A percentile compares a stretch with the other conserved stretches of the same genome.
These are phyloP conservation scores for Penicillium pancosmium DNA, from an alignment of 495 filamentous ascomycete species.

Conservation along the genomic window DNA sequence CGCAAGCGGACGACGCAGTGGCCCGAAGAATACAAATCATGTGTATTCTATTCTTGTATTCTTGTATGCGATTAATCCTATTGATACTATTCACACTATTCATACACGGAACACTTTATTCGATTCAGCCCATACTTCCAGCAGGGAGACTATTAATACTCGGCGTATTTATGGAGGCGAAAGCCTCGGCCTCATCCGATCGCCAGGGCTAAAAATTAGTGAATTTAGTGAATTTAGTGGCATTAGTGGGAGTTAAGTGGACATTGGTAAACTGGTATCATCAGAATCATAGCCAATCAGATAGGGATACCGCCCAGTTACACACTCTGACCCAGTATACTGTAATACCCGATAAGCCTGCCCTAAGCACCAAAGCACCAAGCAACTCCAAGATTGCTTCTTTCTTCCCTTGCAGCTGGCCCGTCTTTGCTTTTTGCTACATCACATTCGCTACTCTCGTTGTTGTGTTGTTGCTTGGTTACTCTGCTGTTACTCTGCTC, in stretches of 20 bases:
- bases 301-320: not conserved
- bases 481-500: not conserved
- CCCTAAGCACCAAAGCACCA: not conserved
- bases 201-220: too few species aligned
- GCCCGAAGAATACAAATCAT: not conserved
- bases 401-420: conserved; percentile 4
- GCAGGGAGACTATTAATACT: too few species aligned
- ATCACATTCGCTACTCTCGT: conserved; percentile 21
- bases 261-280: not conserved
- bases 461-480: not conserved
- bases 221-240: too few species aligned
- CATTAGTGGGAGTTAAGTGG: too few species aligned
- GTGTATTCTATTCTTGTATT: too few species aligned
- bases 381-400: not conserved
- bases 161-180: too few species aligned
- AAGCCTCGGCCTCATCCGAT: too few species aligned
- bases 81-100: too few species aligned
- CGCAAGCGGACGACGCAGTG: conserved; percentile 17
- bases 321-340: not conserved
- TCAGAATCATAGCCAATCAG: not conserved
- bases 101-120: too few species aligned
- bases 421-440: conserved; percentile 1
- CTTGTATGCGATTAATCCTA: too few species aligned
- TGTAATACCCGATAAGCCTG: not conserved
- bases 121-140: too few species aligned